Percentiles rank a stretch among this genome's conserved stretches.
Conservation (phyloP, 2,329 filamentous ascomycete genomes). For the Trichoderma sp. region DNA sequence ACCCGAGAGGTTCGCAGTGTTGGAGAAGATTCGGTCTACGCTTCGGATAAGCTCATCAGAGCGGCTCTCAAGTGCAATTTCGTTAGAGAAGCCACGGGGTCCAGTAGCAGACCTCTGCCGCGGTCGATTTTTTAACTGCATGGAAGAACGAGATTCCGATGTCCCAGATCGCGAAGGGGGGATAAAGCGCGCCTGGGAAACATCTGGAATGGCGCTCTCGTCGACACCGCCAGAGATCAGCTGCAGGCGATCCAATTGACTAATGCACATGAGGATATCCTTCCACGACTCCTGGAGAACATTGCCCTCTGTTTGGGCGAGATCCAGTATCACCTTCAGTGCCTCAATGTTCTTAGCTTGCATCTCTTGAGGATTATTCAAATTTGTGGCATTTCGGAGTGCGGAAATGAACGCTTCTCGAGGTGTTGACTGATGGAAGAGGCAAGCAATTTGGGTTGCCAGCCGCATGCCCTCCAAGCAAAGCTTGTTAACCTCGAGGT, state of each 20-base stretch:
- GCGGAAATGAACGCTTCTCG: conserved; percentile 93
- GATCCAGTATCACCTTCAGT: conserved; percentile 83
- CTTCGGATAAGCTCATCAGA: conserved; percentile 90
- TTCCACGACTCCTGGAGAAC: conserved; percentile 88
- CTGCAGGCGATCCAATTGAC: conserved; percentile 91
- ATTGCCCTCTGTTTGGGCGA: conserved; percentile 91
- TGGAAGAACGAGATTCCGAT: conserved; percentile 62
- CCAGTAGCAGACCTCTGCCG: conserved; percentile 55
- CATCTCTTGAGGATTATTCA: conserved; percentile 95
- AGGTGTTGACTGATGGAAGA: conserved; percentile 91
- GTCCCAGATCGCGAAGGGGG: conserved; percentile 56
- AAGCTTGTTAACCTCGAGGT: conserved; percentile 84
- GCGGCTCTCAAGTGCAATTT: conserved; percentile 87
- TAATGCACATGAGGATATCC: conserved; percentile 91
- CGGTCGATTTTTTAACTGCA: conserved; percentile 52
- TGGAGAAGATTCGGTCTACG: conserved; percentile 95
- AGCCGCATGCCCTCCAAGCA: conserved; percentile 96
- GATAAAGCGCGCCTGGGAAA: conserved; percentile 76
- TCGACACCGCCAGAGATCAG: conserved; percentile 93
- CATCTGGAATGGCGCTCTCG: conserved; percentile 87
- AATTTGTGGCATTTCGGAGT: conserved; percentile 87
- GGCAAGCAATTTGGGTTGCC: conserved; percentile 86
- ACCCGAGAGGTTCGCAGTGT: conserved; percentile 87
- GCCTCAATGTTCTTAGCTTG: conserved; percentile 95
- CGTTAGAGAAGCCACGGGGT: conserved; percentile 66